Evolutionary conservation across 2,329 filamentous ascomycete species (phyloP), one percentile per base, ranked within the genome.

Genomic region (Mycosphaerella arachidis): DNA sequence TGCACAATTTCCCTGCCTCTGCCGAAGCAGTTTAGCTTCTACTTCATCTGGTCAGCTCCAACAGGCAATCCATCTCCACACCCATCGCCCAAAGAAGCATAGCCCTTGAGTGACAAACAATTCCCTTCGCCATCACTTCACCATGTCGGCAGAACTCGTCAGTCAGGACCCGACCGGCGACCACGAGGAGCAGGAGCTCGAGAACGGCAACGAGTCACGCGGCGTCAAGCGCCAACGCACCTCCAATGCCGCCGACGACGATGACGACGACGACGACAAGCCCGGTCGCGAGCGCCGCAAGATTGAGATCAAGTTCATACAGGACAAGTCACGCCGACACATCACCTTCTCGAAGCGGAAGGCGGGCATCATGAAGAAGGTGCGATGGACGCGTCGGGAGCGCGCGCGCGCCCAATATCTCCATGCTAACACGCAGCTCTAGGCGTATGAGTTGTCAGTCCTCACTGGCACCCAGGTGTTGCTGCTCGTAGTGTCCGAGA

Each of bases 261-360:
- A 97, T 74, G 94, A 97, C 68, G 93, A 97, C 67, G 94, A 97
- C 67, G 92, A 97, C 70, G 93, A 97, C 78, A 97, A 97, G 86
- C 91, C 91, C 65, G 92, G 92, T 74, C 92, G 94, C 78, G 94
- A 97, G 85, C 89, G 94, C 75, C 88, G 94, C 81, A 99, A 99
- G 89, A 99, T 99, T 73, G 94, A 99, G 80, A 99, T 99, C 82
- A 99, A 99, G 85, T 99, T 99, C 81, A 99, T 99, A 78, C 93
- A 92, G 79, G 94, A 99, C 81, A 99, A 99, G 83, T 97, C 93
- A 80, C 92, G 94, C 80, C 90, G 94, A 65, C 94, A 99, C 82
- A 99, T 97, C 76, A 97, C 94, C 72, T 97, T 99, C 78, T 97
- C 93, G 70, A 99, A 99, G 87, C 91, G 94, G 77, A 99, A 99